phyloP scores from a whole-genome alignment of 2,329 filamentous ascomycete species.

The Aspergillus quadrilineatus region DNA sequence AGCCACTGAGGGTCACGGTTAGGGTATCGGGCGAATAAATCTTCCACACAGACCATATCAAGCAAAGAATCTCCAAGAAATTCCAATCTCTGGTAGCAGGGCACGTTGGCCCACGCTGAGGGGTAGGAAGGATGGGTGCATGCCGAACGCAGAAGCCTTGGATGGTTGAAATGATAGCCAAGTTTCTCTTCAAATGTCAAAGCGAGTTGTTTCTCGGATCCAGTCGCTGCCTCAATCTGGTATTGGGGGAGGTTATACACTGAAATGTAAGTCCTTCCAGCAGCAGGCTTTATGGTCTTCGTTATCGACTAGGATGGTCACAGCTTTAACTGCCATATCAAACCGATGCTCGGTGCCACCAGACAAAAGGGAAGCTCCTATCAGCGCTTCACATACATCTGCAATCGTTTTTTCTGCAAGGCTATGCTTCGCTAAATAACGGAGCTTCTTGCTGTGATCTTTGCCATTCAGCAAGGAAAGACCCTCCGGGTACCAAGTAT shows the following conservation, averaged over 20 bases:
- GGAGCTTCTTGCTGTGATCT: conserved; percentile 51
- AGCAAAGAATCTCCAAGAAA: conserved; percentile 88
- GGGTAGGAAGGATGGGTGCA: conserved; percentile 87
- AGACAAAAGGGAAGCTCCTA: conserved; percentile 74
- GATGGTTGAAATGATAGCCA: conserved; percentile 68
- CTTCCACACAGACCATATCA: conserved; percentile 80
- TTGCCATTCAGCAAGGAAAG: conserved; percentile 74
- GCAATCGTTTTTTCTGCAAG: conserved; percentile 88
- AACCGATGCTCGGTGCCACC: conserved; percentile 52
- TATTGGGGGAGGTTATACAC: conserved; percentile 70
- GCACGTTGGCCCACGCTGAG: conserved; percentile 71
- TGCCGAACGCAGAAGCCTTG: conserved; percentile 75
- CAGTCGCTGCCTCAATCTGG: conserved; percentile 62
- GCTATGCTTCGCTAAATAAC: conserved; percentile 53
- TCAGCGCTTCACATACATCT: conserved; percentile 91
- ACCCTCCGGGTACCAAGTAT: conserved; percentile 85
- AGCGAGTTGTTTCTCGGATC: conserved; percentile 67
- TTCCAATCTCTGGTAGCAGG: conserved; percentile 86
- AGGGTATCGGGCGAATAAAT: conserved; percentile 74
- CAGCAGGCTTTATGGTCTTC: conserved; percentile 66
- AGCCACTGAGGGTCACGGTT: conserved; percentile 90
- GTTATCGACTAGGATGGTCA: conserved; percentile 62
- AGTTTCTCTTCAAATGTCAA: conserved; percentile 61
- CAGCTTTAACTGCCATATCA: conserved; percentile 61
- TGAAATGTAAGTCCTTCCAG: conserved; percentile 72